Evolutionary conservation across 306 rosid genomes (phyloP), one percentile per base, ranked within the genome.

Genomic region (Medicago arabica): DNA sequence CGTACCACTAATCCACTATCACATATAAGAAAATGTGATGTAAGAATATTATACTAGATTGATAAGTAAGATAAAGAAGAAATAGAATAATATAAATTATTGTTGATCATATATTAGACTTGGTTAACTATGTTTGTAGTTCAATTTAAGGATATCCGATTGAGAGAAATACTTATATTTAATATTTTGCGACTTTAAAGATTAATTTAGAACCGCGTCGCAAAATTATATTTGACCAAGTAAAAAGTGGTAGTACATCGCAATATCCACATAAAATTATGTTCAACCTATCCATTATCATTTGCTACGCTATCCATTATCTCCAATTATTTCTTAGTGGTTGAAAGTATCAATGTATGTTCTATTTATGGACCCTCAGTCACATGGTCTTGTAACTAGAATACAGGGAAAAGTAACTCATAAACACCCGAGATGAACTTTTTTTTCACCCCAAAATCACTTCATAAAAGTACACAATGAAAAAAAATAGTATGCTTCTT

Each of bases 311-410:
- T 12, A 3, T 43, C 61, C 38, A 69, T 59, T 18, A 58, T 69
- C 40, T 77, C 41, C 40, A 43, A 57, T 41, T 13, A 66, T 25
- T 41, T 77, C 19, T 69, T 13, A 14, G 41, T 28, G n/a, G 68
- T 65, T 44, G 73, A 65, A 72, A 41, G 46, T 36, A 58, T 3
- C 13, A 53, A 54, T 2, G 23, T 64, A 40, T 58, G 13, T 21
- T 46, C 10, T 49, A 8, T n/a, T 13, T 13, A 59, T 51, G 84
- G 39, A 39, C 72, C 69, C 39, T 63, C 63, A 11, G 15, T 71
- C 78, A 71, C 78, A 71, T 70, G 72, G 31, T 50, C 31, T 12
- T 47, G 53, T 34, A 49, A 13, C 41, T 12, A 57, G 12, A 54
- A 41, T 21, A 41, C 4, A 41, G 49, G 9, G 17, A 34, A 58